phyloP scores from a whole-genome alignment of 163 green algal genomes.

The Scenedesmus sp. region DNA sequence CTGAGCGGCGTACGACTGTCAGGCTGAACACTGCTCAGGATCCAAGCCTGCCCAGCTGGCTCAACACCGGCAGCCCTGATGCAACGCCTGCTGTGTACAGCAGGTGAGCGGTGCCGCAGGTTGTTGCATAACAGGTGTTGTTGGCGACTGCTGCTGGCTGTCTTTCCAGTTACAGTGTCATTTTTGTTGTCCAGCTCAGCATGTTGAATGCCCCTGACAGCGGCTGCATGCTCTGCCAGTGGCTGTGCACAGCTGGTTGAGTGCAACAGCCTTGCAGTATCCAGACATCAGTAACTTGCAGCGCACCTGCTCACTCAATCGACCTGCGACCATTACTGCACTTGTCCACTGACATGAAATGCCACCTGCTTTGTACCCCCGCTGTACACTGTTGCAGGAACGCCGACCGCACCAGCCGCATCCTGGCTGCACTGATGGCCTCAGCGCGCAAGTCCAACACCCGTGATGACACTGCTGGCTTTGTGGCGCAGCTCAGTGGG shows the following conservation, averaged over 20 bases:
- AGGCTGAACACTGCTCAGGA: background rate
- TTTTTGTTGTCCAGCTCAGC: no score
- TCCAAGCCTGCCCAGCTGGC: conserved; percentile 6
- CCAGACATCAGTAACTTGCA: no score
- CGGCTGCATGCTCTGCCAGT: no score
- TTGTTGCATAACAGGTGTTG: background rate
- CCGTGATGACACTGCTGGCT: background rate
- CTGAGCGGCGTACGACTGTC: conserved; percentile 5
- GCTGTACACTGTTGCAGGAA: background rate
- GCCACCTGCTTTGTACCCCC: no score
- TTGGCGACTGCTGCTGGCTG: background rate
- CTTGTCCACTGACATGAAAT: no score
- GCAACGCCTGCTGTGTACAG: conserved; percentile 14
- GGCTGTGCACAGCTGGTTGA: no score
- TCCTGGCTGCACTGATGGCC: conserved; percentile 37
- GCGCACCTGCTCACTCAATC: no score
- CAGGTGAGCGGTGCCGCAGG: background rate
- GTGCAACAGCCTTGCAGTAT: no score
- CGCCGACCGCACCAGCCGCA: conserved; percentile 15
- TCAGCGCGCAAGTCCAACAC: conserved; percentile 5
- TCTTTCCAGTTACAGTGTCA: no score
- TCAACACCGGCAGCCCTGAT: conserved; percentile 16
- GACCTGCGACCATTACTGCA: no score
- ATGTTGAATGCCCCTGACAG: no score
- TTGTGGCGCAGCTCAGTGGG: background rate